Conservation (phyloP, 129 eudicot genomes). For the Lactuca saligna region DNA sequence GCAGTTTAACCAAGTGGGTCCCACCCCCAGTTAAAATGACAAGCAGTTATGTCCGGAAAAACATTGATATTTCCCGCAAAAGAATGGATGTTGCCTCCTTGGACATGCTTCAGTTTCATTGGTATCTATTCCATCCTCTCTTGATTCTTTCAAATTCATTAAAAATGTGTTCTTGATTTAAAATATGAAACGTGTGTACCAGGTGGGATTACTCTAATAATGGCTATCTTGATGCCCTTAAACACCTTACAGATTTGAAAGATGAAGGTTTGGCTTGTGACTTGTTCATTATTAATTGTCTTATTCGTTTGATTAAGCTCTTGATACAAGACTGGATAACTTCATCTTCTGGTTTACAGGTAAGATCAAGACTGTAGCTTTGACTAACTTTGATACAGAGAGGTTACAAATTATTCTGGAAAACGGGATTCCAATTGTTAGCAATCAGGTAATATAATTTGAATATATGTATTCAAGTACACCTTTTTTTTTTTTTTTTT, state of each 20-base stretch:
- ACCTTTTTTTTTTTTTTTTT: not conserved
- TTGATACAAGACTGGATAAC: constrained; percentile 32
- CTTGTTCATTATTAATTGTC: not conserved
- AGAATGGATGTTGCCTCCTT: constrained; percentile 97
- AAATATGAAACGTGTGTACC: constrained; percentile 6
- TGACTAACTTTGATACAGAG: constrained; percentile 93
- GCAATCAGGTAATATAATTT: constrained; percentile 69
- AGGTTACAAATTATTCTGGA: constrained; percentile 81
- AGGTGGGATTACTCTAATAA: constrained; percentile 99
- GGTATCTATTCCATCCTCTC: constrained; percentile 43
- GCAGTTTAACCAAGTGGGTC: constrained; percentile 99
- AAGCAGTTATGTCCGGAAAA: constrained; percentile 64
- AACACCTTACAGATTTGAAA: constrained; percentile 92
- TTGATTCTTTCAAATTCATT: constrained; percentile 4
- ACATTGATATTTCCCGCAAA: constrained; percentile 82
- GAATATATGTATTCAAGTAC: not conserved
- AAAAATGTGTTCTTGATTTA: not conserved
- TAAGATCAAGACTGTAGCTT: constrained; percentile 94
- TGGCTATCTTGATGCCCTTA: constrained; percentile 97
- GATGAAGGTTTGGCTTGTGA: constrained; percentile 61
- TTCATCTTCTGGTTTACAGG: constrained; percentile 56
- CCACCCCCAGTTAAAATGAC: constrained; percentile 99
- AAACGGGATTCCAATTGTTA: constrained; percentile 90
- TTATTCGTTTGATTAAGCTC: constrained; percentile 22
- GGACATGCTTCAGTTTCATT: constrained; percentile 99